A percentile compares a stretch with the other conserved stretches of the same genome.
Conservation (phyloP, 768 basidiomycete species). For the Russula lepida region DNA sequence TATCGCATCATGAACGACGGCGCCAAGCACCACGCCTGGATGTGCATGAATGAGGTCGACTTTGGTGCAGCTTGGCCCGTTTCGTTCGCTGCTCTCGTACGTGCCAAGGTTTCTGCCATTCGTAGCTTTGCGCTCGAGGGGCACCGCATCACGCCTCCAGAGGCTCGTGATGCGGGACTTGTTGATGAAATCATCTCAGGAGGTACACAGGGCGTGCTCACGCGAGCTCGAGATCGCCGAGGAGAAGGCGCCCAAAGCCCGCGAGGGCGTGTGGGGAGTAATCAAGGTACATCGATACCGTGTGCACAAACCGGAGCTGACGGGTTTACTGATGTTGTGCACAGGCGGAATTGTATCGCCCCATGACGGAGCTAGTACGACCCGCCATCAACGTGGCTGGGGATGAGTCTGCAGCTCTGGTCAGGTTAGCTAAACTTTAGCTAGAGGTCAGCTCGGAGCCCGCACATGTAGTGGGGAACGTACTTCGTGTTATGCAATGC, state of each 20-base stretch:
- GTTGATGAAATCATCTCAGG: constrained; percentile 63
- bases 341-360: constrained; percentile 49
- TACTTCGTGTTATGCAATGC: background rate
- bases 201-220: constrained; percentile 49
- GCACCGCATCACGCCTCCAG: constrained; percentile 64
- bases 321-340: constrained; percentile 4
- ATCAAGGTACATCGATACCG: constrained; percentile 46
- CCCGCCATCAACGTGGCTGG: constrained; percentile 30
- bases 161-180: constrained; percentile 57
- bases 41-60: constrained; percentile 88
- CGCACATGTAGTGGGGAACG: background rate
- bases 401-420: constrained; percentile 45
- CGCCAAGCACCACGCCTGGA: constrained; percentile 66
- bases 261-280: constrained; percentile 59
- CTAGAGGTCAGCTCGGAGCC: no score
- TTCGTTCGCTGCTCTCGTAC: constrained; percentile 56
- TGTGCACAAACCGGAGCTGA: background rate
- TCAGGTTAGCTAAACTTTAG: constrained; percentile 30
- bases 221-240: constrained; percentile 59
- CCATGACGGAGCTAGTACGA: constrained; percentile 36
- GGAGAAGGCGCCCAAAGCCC: constrained; percentile 41
- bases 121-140: constrained; percentile 77
- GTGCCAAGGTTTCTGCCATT: constrained; percentile 56
- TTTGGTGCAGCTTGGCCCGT: constrained; percentile 79
- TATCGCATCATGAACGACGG: constrained; percentile 86